These are phyloP conservation scores for Penicillium expansum DNA, from an alignment of 2,329 filamentous ascomycete genomes.

Conservation along the genomic window DNA sequence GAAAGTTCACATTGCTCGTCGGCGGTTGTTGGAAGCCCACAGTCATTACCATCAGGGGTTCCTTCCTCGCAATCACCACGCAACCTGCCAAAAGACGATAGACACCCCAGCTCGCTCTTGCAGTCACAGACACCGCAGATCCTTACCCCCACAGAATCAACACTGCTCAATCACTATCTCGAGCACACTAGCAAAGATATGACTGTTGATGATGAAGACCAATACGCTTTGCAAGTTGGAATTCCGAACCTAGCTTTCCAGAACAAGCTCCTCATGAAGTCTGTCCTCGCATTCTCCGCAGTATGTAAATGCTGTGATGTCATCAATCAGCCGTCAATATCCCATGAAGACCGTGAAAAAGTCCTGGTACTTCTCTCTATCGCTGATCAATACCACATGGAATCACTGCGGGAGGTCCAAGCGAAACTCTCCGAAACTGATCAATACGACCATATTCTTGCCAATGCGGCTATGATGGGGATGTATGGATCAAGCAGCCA, in stretches of 20 bases:
- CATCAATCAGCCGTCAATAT: not conserved
- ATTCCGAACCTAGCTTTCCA: not conserved
- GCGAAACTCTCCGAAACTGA: not conserved
- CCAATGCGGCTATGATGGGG: not conserved
- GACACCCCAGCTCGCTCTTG: not conserved
- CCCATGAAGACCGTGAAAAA: not conserved
- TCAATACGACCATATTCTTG: conserved; percentile 3
- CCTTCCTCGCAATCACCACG: not conserved
- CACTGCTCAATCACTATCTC: not conserved
- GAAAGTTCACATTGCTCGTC: not conserved
- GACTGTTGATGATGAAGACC: not conserved
- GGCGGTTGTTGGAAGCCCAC: not conserved
- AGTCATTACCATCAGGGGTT: not conserved
- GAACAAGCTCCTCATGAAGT: not conserved
- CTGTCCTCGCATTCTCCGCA: conserved; percentile 2
- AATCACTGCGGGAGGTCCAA: not conserved
- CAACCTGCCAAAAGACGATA: not conserved
- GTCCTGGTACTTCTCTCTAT: not conserved
- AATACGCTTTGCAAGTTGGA: not conserved
- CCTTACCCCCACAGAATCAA: not conserved
- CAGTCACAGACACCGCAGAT: not conserved
- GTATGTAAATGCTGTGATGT: conserved; percentile 3
- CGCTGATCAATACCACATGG: conserved; percentile 1
- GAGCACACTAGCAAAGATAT: not conserved
- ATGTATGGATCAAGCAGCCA: conserved; percentile 4